phyloP scores from a whole-genome alignment of 1,284 basidiomycete genomes.

The Sutorius eximius region DNA sequence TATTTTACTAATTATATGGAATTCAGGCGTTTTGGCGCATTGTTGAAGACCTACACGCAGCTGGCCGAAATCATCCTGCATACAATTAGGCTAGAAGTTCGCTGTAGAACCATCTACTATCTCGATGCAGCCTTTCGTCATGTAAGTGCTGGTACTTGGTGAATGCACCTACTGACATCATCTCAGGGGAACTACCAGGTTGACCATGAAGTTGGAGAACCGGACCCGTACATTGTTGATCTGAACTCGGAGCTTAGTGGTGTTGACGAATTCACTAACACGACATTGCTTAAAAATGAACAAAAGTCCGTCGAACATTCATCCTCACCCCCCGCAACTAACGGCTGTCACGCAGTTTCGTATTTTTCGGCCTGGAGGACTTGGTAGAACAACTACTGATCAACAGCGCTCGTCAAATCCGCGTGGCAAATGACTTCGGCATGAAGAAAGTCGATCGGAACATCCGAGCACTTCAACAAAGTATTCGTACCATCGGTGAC shows the following conservation, averaged over 20 bases:
- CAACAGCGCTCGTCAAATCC: constrained; percentile 70
- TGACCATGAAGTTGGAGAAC: constrained; percentile 83
- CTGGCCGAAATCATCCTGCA: constrained; percentile 85
- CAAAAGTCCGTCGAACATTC: constrained; percentile 53
- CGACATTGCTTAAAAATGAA: constrained; percentile 62
- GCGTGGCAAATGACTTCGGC: constrained; percentile 73
- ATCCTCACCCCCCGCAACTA: constrained; percentile 2
- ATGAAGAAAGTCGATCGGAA: constrained; percentile 90
- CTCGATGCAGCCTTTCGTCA: constrained; percentile 76
- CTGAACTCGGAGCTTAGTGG: constrained; percentile 81
- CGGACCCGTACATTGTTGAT: constrained; percentile 88
- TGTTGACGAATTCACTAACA: constrained; percentile 71
- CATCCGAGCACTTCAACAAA: constrained; percentile 90
- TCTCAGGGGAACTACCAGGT: constrained; percentile 79
- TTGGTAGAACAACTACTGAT: constrained; percentile 87
- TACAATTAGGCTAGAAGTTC: constrained; percentile 87
- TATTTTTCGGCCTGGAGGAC: constrained; percentile 85
- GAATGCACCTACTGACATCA: constrained; percentile 2
- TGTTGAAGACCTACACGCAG: constrained; percentile 88
- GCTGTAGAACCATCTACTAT: constrained; percentile 84
- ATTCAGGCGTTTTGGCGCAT: constrained; percentile 81
- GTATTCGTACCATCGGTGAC: constrained; percentile 77
- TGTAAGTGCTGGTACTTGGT: constrained; percentile 42
- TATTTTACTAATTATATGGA: constrained; percentile 6
- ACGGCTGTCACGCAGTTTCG: constrained; percentile 53